Evolutionary conservation across 345 rosid species (phyloP).

Genomic region (Turnera subulata): DNA sequence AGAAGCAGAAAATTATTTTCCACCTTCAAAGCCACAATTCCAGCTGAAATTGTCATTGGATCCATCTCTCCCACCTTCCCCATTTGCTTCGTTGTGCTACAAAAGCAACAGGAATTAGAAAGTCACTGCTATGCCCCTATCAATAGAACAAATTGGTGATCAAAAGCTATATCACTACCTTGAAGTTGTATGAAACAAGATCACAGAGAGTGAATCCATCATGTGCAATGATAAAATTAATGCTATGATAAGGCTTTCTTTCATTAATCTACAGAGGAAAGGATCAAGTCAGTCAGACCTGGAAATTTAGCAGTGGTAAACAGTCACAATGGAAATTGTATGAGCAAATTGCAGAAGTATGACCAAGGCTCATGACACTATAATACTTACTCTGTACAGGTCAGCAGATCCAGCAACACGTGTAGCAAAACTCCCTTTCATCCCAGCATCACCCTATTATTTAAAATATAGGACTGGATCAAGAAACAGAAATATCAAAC

Average conservation of each 20-base stretch:
- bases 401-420: conserved; percentile 89
- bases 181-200: conserved; percentile 79
- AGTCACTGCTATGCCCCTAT: background rate
- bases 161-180: conserved; percentile 44
- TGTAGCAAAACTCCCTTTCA: conserved; percentile 88
- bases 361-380: conserved; percentile 8
- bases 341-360: background rate
- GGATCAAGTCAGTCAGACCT: background rate
- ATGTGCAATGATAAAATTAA: conserved; percentile 82
- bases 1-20: conserved; percentile 2
- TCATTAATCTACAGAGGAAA: conserved; percentile 56
- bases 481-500: conserved; percentile 5
- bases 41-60: conserved; percentile 85
- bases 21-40: conserved; percentile 99
- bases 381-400: conserved; percentile 54
- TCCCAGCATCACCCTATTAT: conserved; percentile 79
- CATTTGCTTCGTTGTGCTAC: conserved; percentile 96
- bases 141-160: conserved; percentile 9
- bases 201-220: conserved; percentile 90
- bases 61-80: conserved; percentile 96
- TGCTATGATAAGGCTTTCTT: conserved; percentile 82
- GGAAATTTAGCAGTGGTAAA: background rate
- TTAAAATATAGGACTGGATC: background rate
- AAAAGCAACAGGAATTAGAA: conserved; percentile 17
- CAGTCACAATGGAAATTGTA: background rate